Evolutionary conservation across 805 yeast species (phyloP).

Genomic region (Starmerella sp.): DNA sequence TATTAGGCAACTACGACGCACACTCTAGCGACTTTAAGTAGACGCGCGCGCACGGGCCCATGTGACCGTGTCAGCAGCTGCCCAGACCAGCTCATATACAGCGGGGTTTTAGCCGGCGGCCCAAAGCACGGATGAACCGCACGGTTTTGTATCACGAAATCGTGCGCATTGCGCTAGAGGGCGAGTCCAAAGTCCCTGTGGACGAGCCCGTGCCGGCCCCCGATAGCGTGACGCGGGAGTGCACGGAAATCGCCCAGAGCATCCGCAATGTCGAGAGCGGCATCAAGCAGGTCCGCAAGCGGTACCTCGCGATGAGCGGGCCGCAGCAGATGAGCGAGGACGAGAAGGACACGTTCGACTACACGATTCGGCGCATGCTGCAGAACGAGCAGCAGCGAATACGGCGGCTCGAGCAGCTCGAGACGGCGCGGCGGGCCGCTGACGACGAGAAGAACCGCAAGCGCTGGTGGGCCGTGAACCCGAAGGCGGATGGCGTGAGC

Average conservation of each 20-base stretch:
- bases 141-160: constrained; percentile 22
- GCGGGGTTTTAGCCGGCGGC: background rate
- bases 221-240: constrained; percentile 25
- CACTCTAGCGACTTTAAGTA: background rate
- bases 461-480: constrained; percentile 22
- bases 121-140: constrained; percentile 18
- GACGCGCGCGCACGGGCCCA: background rate
- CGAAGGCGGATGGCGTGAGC: constrained; percentile 22
- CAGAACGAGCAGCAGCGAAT: constrained; percentile 28
- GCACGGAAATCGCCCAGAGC: constrained; percentile 21
- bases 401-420: constrained; percentile 19
- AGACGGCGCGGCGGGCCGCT: constrained; percentile 11
- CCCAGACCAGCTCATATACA: background rate
- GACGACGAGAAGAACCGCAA: constrained; percentile 6
- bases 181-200: background rate
- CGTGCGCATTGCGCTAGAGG: constrained; percentile 22
- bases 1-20: too few relatives aligned
- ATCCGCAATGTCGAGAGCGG: constrained; percentile 12
- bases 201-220: constrained; percentile 1
- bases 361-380: constrained; percentile 29
- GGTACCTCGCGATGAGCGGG: constrained; percentile 26
- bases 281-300: constrained; percentile 22
- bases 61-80: background rate
- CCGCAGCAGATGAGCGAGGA: constrained; percentile 26
- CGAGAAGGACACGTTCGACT: constrained; percentile 33